Base-by-base conservation (phyloP, 495 filamentous ascomycete species). In the Talaromyces liani region DNA sequence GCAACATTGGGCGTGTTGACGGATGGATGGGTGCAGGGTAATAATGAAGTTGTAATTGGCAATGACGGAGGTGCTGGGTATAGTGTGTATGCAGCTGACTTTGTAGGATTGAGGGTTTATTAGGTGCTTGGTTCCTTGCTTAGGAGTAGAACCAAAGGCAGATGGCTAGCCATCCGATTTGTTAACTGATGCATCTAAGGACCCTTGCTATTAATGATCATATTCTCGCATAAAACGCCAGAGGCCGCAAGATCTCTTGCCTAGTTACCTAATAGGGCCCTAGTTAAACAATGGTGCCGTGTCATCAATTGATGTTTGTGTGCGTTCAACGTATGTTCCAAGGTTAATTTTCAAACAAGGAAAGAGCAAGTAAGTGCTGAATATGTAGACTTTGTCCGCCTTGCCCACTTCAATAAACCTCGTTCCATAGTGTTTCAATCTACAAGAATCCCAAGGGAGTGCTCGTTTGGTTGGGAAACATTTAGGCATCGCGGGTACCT, bases 11-110 rank as follows among this genome's bases (percentile, higher is more conserved):
- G 72, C 0, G 66, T 83, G 3, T 66, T 80, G 60, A 66, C 77
- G 4, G 71, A 73, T 45, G 81, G 79, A 0, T 84, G 79, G 67
- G 73, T 68, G 22, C 66, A 68, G 29, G 79, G 79, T 2, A 67
- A 62, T 14, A 78, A 81, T 68, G 65, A 62, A 53, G 63, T 81
- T 24, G 69, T 77, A 9, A 68, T 79, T n/a, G 70, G 72, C 1
- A 81, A 79, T 72, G 72, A 60, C 29, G 75, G 71, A 14, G 68
- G 63, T 3, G 67, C 59, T 18, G 69, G 71, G 9, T 66, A 71
- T 22, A 69, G 73, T 57, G 59, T 67, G 33, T 79, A 70, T 58
- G 77, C 66, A n/a, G 69, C 77, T 1, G 77, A 80, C 64, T 77
- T 80, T 62, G 76, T 81, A 25, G 49, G 49, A 22, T 54, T 54